Conservation (phyloP, 441 rosid genomes). For the Gossypium davidsonii region DNA sequence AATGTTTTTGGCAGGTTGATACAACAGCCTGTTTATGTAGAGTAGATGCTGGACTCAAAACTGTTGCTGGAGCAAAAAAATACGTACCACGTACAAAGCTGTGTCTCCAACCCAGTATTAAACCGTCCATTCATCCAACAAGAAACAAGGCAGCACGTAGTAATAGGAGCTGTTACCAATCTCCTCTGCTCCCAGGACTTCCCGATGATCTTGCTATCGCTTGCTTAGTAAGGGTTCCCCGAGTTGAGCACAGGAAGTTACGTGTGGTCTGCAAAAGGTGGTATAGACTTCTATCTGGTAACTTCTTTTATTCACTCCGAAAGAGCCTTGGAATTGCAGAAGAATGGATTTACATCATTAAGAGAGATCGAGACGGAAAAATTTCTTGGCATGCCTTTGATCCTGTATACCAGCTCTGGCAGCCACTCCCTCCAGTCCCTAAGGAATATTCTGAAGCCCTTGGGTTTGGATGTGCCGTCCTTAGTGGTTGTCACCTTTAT, state of each 20-base stretch:
- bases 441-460: constrained; percentile 49
- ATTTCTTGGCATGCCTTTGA: constrained; percentile 60
- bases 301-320: constrained; percentile 46
- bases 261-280: constrained; percentile 53
- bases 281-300: constrained; percentile 43
- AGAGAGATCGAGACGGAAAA: constrained; percentile 47
- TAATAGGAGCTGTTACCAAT: constrained; percentile 40
- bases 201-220: constrained; percentile 58
- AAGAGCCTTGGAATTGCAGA: constrained; percentile 49
- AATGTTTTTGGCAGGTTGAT: constrained; percentile 38
- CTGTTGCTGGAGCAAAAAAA: constrained; percentile 50
- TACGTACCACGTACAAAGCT: constrained; percentile 46
- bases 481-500: constrained; percentile 52
- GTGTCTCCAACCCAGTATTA: constrained; percentile 50
- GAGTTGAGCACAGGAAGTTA: constrained; percentile 45
- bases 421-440: constrained; percentile 50
- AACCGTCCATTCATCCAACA: constrained; percentile 57
- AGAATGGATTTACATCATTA: constrained; percentile 52
- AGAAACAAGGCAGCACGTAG: constrained; percentile 32
- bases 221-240: constrained; percentile 46
- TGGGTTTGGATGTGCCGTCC: constrained; percentile 54
- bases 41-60: constrained; percentile 50
- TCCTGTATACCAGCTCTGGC: constrained; percentile 53
- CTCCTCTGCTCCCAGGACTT: constrained; percentile 50
- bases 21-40: constrained; percentile 46